Evolutionary conservation across 2,329 filamentous ascomycete genomes (phyloP).

Genomic region (Aspergillus aculeatus): DNA sequence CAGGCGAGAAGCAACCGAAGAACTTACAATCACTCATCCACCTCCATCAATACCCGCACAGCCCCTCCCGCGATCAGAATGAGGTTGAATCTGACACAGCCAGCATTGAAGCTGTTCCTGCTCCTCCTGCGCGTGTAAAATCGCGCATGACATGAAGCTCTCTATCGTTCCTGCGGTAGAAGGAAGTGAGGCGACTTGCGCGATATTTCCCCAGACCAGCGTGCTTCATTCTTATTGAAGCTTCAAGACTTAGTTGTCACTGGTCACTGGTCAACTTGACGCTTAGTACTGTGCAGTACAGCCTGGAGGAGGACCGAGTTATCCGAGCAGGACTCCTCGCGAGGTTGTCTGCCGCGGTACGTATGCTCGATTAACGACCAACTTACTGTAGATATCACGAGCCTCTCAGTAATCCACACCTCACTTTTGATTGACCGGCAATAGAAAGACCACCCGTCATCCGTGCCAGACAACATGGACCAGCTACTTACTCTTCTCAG

Average conservation of each 20-base stretch:
- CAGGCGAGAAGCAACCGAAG: neutral
- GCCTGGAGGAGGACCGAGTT: neutral
- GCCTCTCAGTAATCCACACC: neutral
- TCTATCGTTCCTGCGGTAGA: neutral
- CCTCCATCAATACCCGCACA: neutral
- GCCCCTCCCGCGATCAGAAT: slow-evolving; percentile 3
- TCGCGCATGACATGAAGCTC: neutral
- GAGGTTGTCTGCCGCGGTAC: neutral
- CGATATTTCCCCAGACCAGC: slow-evolving; percentile 1
- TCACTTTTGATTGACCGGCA: no score
- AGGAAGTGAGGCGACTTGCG: slow-evolving; percentile 6
- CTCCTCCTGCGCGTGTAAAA: slow-evolving; percentile 3
- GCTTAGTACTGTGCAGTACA: no score
- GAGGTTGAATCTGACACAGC: neutral
- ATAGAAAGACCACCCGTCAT: neutral
- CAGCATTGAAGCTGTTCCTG: neutral
- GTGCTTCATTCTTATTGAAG: neutral
- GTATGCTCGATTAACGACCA: neutral
- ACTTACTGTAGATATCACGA: neutral
- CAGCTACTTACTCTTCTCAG: neutral
- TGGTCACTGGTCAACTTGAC: no score
- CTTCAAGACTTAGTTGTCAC: neutral
- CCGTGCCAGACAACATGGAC: neutral
- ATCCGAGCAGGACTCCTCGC: neutral
- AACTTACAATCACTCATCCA: neutral